These are phyloP conservation scores for Picochlorum costavermella DNA, from an alignment of 139 green algal species.

Conservation along the genomic window DNA sequence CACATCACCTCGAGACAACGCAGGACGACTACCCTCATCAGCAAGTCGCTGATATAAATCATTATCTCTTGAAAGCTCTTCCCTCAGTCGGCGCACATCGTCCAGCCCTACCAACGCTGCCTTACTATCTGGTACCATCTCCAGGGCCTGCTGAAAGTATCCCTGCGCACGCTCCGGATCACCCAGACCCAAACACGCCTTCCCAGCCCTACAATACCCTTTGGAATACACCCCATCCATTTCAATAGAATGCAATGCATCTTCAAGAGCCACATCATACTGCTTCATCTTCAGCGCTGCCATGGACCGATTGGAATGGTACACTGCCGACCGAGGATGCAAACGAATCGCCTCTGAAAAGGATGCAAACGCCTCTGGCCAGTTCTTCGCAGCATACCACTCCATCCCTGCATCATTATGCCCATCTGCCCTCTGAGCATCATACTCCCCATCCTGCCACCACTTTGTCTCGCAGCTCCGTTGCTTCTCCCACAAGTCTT, in stretches of 20 bases:
- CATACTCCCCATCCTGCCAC: slow-evolving; percentile 45
- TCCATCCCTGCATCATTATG: slow-evolving; percentile 29
- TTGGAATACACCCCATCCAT: slow-evolving; percentile 18
- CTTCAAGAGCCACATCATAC: slow-evolving; percentile 28
- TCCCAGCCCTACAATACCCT: slow-evolving; percentile 13
- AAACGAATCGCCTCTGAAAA: slow-evolving; percentile 53
- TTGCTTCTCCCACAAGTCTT: slow-evolving; percentile 17
- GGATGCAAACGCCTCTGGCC: slow-evolving; percentile 31
- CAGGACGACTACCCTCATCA: slow-evolving; percentile 9
- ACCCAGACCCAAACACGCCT: slow-evolving; percentile 17
- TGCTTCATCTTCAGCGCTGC: slow-evolving; percentile 33
- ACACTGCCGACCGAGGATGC: slow-evolving; percentile 32
- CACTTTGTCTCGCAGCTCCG: slow-evolving; percentile 20
- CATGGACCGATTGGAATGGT: slow-evolving; percentile 44
- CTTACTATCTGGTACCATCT: slow-evolving; percentile 2
- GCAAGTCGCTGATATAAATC: slow-evolving; percentile 8
- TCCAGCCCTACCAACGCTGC: slow-evolving; percentile 7
- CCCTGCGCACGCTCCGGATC: slow-evolving; percentile 7
- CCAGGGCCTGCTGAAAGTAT: slow-evolving; percentile 9
- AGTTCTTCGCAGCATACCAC: slow-evolving; percentile 12
- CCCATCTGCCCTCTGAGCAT: slow-evolving; percentile 24
- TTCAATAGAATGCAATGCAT: slow-evolving; percentile 22
- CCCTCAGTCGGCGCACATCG: not conserved
- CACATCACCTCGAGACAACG: slow-evolving; percentile 11
- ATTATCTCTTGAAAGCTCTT: not conserved